Conservation (phyloP, 2,329 filamentous ascomycete species). For the Aspergillus spinulosporus region DNA sequence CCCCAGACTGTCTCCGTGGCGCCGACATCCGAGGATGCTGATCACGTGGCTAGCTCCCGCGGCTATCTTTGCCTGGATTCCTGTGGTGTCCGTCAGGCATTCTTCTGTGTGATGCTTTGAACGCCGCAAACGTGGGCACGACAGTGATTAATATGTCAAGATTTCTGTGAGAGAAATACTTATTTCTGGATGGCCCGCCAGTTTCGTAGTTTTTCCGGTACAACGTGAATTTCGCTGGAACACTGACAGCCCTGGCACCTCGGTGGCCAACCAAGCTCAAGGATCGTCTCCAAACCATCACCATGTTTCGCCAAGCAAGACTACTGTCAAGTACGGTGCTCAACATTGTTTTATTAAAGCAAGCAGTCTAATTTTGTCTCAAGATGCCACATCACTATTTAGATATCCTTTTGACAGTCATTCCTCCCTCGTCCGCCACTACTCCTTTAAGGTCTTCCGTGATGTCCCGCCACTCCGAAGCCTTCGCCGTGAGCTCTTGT, state of each 20-base stretch:
- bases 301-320: conserved; percentile 34
- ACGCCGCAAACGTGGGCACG: conserved; percentile 13
- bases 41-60: conserved; percentile 5
- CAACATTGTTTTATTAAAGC: neutral
- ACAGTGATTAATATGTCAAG: neutral
- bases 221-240: neutral
- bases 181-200: neutral
- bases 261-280: conserved; percentile 14
- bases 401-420: conserved; percentile 18
- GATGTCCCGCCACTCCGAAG: conserved; percentile 69
- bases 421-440: conserved; percentile 8
- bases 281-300: conserved; percentile 17
- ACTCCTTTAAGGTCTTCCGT: conserved; percentile 62
- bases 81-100: neutral
- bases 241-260: conserved; percentile 2
- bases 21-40: neutral
- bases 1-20: conserved; percentile 10
- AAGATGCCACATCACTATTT: conserved; percentile 28
- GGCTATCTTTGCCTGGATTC: neutral
- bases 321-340: conserved; percentile 31
- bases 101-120: conserved; percentile 3
- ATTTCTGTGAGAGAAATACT: neutral
- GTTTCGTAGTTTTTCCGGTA: neutral
- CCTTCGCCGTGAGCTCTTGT: conserved; percentile 66
- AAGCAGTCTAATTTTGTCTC: conserved; percentile 16